These are phyloP conservation scores for Hypoxylon intermedium DNA, from an alignment of 495 filamentous ascomycete genomes.

Conservation along the genomic window DNA sequence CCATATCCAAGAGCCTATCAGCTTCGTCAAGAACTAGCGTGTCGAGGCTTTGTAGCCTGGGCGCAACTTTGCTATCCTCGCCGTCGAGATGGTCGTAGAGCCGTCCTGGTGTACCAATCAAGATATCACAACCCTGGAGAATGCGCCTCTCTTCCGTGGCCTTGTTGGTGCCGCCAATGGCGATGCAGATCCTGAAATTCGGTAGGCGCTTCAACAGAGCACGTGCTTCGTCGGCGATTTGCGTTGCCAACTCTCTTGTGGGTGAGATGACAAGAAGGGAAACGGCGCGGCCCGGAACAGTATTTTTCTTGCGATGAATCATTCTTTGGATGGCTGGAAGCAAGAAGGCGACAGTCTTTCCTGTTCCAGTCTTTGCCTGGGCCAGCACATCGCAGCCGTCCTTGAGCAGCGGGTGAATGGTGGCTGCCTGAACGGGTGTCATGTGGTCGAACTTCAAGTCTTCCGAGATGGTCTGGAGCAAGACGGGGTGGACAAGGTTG, in stretches of 20 bases:
- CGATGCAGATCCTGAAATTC: slow-evolving; percentile 43
- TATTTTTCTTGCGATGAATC: slow-evolving; percentile 43
- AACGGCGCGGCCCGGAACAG: slow-evolving; percentile 45
- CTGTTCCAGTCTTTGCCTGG: slow-evolving; percentile 74
- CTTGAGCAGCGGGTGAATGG: slow-evolving; percentile 46
- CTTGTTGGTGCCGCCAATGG: slow-evolving; percentile 53
- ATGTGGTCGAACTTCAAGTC: slow-evolving; percentile 55
- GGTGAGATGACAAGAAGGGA: slow-evolving; percentile 70
- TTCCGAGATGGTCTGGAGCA: slow-evolving; percentile 47
- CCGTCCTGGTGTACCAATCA: slow-evolving; percentile 70
- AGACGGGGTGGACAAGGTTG: slow-evolving; percentile 46
- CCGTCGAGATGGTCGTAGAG: slow-evolving; percentile 60
- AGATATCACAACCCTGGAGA: slow-evolving; percentile 52
- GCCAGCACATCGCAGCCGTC: slow-evolving; percentile 51
- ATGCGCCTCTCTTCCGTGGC: slow-evolving; percentile 45
- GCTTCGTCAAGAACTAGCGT: slow-evolving; percentile 73
- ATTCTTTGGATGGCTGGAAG: slow-evolving; percentile 70
- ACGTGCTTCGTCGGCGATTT: slow-evolving; percentile 65
- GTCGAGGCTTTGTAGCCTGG: slow-evolving; percentile 48
- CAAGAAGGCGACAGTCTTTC: slow-evolving; percentile 73
- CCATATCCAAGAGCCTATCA: slow-evolving; percentile 70
- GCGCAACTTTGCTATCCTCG: not conserved
- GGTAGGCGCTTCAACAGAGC: slow-evolving; percentile 43
- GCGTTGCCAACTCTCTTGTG: slow-evolving; percentile 70
- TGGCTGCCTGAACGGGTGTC: slow-evolving; percentile 54